phyloP scores from a whole-genome alignment of 768 basidiomycete species.

The Heimioporus sp. region DNA sequence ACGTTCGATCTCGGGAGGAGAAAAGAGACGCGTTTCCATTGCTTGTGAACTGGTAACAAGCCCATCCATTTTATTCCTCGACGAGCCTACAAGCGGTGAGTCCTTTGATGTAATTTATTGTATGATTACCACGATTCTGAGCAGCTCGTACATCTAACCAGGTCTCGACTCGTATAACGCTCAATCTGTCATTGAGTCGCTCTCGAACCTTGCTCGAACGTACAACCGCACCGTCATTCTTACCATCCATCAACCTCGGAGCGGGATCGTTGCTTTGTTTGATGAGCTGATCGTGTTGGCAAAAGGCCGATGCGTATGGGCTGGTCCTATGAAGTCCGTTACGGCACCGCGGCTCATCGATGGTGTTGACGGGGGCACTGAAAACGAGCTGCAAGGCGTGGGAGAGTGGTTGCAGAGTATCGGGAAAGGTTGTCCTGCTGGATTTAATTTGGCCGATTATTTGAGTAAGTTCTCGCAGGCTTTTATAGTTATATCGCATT shows the following conservation, averaged over 20 bases:
- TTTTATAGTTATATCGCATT: neutral
- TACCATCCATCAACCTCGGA: slow-evolving; percentile 97
- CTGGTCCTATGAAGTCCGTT: slow-evolving; percentile 26
- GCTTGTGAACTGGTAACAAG: slow-evolving; percentile 98
- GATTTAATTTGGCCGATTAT: slow-evolving; percentile 97
- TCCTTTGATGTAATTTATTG: slow-evolving; percentile 1
- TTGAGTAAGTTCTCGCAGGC: slow-evolving; percentile 72
- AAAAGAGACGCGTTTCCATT: slow-evolving; percentile 95
- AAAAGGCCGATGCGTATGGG: slow-evolving; percentile 57
- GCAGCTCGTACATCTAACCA: slow-evolving; percentile 21
- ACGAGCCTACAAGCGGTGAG: slow-evolving; percentile 94
- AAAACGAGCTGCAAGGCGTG: slow-evolving; percentile 23
- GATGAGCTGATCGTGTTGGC: slow-evolving; percentile 89
- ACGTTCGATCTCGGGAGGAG: slow-evolving; percentile 94
- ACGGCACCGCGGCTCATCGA: slow-evolving; percentile 4
- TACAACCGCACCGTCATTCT: slow-evolving; percentile 96
- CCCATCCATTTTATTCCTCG: slow-evolving; percentile 93
- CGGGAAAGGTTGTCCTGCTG: slow-evolving; percentile 83
- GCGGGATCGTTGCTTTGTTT: slow-evolving; percentile 95
- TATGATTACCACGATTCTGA: neutral
- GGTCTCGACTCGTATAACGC: slow-evolving; percentile 96
- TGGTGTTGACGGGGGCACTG: slow-evolving; percentile 7
- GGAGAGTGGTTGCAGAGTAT: slow-evolving; percentile 72
- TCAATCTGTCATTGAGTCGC: slow-evolving; percentile 87
- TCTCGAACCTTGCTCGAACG: slow-evolving; percentile 79